Conservation (phyloP, 257 asterid species). For the Anisodus tanguticus region DNA sequence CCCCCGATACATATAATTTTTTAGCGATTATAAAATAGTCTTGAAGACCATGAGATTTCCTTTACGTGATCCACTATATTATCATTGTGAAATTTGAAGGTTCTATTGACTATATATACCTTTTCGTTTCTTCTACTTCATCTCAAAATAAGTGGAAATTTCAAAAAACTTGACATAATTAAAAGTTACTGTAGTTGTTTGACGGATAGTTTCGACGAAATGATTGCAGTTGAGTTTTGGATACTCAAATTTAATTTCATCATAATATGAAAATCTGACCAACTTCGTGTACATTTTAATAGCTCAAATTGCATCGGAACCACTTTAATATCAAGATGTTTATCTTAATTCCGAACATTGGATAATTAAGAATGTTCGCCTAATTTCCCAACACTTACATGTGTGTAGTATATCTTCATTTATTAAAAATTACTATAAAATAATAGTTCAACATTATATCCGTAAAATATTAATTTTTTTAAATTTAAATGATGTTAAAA, state of each 20-base stretch:
- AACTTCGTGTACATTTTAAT: not conserved
- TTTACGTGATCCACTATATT: not conserved
- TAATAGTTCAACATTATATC: too few species aligned
- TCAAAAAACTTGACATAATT: not conserved
- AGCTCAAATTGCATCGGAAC: not conserved
- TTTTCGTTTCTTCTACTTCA: constrained; percentile 7
- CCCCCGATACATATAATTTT: too few species aligned
- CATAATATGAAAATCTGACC: not conserved
- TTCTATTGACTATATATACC: not conserved
- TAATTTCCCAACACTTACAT: too few species aligned
- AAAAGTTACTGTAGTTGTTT: not conserved
- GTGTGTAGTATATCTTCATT: too few species aligned
- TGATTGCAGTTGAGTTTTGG: not conserved
- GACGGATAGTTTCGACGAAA: not conserved
- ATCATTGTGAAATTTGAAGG: constrained; percentile 12
- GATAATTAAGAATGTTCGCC: too few species aligned
- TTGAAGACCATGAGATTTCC: constrained; percentile 11
- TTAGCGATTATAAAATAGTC: not conserved
- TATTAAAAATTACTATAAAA: too few species aligned
- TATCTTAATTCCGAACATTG: too few species aligned
- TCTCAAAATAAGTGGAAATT: not conserved
- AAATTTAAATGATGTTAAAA: too few species aligned
- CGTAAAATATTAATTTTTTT: too few species aligned
- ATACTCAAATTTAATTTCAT: not conserved
- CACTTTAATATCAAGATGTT: too few species aligned